phyloP scores from a whole-genome alignment of 768 basidiomycete species.

The Megacollybia marginata region DNA sequence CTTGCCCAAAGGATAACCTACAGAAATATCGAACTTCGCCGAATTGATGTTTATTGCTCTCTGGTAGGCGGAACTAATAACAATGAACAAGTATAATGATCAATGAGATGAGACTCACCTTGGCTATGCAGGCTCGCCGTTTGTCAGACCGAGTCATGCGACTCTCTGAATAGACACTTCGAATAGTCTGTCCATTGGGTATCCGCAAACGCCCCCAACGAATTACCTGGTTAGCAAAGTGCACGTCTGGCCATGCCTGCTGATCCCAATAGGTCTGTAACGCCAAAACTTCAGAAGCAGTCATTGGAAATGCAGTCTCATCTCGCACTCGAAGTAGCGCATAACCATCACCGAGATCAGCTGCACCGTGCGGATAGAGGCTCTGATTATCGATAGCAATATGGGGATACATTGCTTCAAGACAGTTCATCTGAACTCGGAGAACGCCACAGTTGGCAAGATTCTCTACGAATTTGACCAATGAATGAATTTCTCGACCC shows the following conservation, averaged over 20 bases:
- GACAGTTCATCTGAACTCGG: conserved; percentile 11
- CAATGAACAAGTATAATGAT: neutral
- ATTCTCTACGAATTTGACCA: conserved; percentile 16
- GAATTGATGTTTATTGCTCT: neutral
- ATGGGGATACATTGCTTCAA: conserved; percentile 6
- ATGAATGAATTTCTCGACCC: conserved; percentile 17
- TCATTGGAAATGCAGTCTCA: neutral
- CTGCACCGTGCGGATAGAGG: neutral
- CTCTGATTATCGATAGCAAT: neutral
- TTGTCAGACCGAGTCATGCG: neutral
- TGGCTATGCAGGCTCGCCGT: neutral
- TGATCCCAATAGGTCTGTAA: neutral
- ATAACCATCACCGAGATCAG: conserved; percentile 10
- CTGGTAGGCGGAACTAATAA: neutral
- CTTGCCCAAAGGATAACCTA: neutral
- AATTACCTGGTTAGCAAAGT: neutral
- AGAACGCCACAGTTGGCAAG: conserved; percentile 16
- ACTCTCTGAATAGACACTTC: conserved; percentile 4
- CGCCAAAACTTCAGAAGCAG: neutral
- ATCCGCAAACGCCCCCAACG: conserved; percentile 10
- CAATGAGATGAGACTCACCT: neutral
- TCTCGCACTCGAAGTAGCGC: neutral
- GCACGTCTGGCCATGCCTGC: neutral
- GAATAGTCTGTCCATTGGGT: conserved; percentile 13
- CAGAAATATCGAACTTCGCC: neutral